Base-by-base conservation (phyloP, 2,329 filamentous ascomycete genomes). In the Phaeophleospora eucalypticola region DNA sequence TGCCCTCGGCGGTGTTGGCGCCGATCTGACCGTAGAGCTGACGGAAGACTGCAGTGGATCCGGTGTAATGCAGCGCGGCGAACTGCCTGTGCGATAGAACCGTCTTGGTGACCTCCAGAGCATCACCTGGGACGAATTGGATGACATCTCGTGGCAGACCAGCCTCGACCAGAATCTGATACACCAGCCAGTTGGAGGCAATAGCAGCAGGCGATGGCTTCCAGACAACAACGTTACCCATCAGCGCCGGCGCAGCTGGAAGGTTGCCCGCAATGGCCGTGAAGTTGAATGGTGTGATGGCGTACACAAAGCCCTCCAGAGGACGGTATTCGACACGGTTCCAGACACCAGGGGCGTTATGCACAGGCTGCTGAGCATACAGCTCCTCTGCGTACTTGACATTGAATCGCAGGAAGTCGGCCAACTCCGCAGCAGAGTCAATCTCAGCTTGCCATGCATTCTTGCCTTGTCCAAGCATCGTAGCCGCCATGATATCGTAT, bases 371-470 rank as follows among this genome's bases (percentile, higher is more conserved):
- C 65, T 89, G 83, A 32, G 81, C 80, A 67, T 96, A 95, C 46
- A 95, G 74, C 66, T 96, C 87, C 71, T 95, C 85, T 20, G 91
- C 91, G 64, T 93, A 96, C 68, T 90, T 83, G 43, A 96, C 91
- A 65, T 93, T 93, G 76, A 96, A 95, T 36, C 73, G 71, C 66
- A 97, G 75, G 71, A 97, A 97, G 68, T 98, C 91, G 59, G 82
- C 85, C 59, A 95, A 72, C 76, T 98, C 93, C 7, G 91, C 91
- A 15, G 91, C 91, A 33, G 90, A 80, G 69, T 97, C 91, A 55
- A 97, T 97, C 77, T 98, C 91, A n/a, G 93, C 91, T 71, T 98
- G 91, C 89, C 89, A 97, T 39, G 88, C 89, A 68, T 96, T 97
- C 81, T 97, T 97, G 62, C 93, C 91, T 72, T 98, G 91, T 51